Evolutionary conservation across 345 rosid genomes (phyloP).

Genomic region (Aurinia saxatilis): DNA sequence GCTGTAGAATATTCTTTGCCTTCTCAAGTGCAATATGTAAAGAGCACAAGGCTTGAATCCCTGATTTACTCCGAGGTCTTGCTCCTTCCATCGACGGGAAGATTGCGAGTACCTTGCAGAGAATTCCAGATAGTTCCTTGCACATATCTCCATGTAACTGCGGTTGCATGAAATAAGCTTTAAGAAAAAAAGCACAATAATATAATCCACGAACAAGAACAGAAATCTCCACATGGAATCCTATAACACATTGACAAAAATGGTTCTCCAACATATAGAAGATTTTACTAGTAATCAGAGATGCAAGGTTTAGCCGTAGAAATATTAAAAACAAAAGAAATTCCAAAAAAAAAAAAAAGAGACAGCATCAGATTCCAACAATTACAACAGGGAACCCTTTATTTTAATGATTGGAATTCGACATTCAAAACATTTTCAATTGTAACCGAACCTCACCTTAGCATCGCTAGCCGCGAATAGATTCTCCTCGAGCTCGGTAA

Average conservation of each 20-base stretch:
- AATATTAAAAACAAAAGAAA: background rate
- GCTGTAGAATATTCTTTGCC: constrained; percentile 75
- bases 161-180: constrained; percentile 14
- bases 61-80: constrained; percentile 94
- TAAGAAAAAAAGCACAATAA: background rate
- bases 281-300: background rate
- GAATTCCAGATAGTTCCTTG: constrained; percentile 58
- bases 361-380: background rate
- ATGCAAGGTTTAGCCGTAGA: background rate
- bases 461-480: constrained; percentile 91
- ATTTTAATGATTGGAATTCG: background rate
- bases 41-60: constrained; percentile 89
- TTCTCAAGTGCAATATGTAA: constrained; percentile 93
- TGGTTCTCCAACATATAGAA: background rate
- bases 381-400: background rate
- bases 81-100: constrained; percentile 97
- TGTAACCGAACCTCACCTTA: constrained; percentile 81
- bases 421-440: too few relatives aligned
- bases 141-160: constrained; percentile 97
- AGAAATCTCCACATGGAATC: background rate
- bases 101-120: constrained; percentile 61
- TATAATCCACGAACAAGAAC: background rate
- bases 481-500: constrained; percentile 80
- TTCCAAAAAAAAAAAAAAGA: background rate
- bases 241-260: background rate